Percentiles rank a stretch among this genome's conserved stretches.
Conservation (phyloP, 352 stramenopile genomes). For the Blastocystis sp. region DNA sequence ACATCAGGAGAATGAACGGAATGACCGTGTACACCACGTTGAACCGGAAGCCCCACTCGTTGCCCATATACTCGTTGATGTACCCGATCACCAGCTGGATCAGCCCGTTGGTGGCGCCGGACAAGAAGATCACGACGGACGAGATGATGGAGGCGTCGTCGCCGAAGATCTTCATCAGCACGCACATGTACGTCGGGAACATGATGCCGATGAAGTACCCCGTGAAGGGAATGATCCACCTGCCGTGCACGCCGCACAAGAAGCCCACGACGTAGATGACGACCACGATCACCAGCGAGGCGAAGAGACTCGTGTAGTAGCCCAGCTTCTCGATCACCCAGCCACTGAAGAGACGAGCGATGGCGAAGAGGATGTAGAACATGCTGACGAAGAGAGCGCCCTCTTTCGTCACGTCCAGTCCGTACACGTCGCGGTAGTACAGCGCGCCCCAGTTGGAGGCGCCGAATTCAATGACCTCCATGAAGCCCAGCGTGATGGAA, state of each 20-base stretch:
- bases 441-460: constrained; percentile 65
- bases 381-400: constrained; percentile 46
- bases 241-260: not conserved
- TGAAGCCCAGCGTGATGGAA: constrained; percentile 29
- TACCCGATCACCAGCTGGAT: constrained; percentile 46
- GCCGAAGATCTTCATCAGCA: constrained; percentile 38
- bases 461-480: constrained; percentile 68
- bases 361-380: constrained; percentile 53
- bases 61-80: constrained; percentile 66
- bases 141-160: constrained; percentile 20
- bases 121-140: constrained; percentile 42
- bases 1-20: constrained; percentile 32
- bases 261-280: constrained; percentile 57
- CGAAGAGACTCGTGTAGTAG: constrained; percentile 21
- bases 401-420: constrained; percentile 44
- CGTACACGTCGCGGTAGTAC: constrained; percentile 58
- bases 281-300: constrained; percentile 26
- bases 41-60: constrained; percentile 50
- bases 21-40: constrained; percentile 57
- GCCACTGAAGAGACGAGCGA: constrained; percentile 6
- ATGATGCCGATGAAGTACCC: constrained; percentile 63
- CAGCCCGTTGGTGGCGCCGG: constrained; percentile 53
- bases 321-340: constrained; percentile 51
- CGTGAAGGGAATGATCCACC: constrained; percentile 65
- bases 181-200: constrained; percentile 66